Conservation (phyloP, 208 protist genomes). For the Leishmania major region DNA sequence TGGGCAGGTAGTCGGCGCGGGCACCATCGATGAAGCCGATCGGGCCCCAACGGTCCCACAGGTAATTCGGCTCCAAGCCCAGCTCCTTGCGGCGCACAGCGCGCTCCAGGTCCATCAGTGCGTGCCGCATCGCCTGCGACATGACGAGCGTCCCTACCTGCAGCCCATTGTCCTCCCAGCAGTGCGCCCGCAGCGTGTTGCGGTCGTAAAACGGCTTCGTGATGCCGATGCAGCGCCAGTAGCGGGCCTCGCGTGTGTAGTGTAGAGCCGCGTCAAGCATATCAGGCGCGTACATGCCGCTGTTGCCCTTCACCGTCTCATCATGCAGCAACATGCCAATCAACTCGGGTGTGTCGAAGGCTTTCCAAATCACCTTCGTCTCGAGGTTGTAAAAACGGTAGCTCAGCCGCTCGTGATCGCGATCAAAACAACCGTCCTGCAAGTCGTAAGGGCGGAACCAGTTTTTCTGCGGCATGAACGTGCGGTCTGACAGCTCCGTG, state of each 20-base stretch:
- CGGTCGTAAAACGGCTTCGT: constrained; percentile 90
- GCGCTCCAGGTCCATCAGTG: constrained; percentile 89
- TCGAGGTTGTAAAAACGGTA: constrained; percentile 88
- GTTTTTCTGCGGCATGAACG: constrained; percentile 85
- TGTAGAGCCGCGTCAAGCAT: constrained; percentile 83
- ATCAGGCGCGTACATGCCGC: constrained; percentile 62
- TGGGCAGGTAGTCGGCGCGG: constrained; percentile 79
- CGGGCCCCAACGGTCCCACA: constrained; percentile 91
- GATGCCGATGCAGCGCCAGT: constrained; percentile 92
- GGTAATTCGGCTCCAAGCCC: constrained; percentile 84
- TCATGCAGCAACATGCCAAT: constrained; percentile 88
- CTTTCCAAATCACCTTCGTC: constrained; percentile 88
- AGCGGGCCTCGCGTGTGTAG: constrained; percentile 82
- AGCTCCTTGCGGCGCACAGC: constrained; percentile 82
- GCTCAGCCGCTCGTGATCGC: constrained; percentile 56
- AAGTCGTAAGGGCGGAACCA: constrained; percentile 80
- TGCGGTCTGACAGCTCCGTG: constrained; percentile 89
- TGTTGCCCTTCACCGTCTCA: constrained; percentile 80
- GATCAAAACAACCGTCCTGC: constrained; percentile 38
- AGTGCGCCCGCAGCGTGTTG: constrained; percentile 82
- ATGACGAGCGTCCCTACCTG: constrained; percentile 85
- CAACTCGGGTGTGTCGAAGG: constrained; percentile 88
- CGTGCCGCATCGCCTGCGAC: constrained; percentile 89
- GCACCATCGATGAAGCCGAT: constrained; percentile 91
- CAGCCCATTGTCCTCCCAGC: constrained; percentile 85